Evolutionary conservation across 2,329 filamentous ascomycete species (phyloP).

Genomic region (Sodiomyces alkalinus): DNA sequence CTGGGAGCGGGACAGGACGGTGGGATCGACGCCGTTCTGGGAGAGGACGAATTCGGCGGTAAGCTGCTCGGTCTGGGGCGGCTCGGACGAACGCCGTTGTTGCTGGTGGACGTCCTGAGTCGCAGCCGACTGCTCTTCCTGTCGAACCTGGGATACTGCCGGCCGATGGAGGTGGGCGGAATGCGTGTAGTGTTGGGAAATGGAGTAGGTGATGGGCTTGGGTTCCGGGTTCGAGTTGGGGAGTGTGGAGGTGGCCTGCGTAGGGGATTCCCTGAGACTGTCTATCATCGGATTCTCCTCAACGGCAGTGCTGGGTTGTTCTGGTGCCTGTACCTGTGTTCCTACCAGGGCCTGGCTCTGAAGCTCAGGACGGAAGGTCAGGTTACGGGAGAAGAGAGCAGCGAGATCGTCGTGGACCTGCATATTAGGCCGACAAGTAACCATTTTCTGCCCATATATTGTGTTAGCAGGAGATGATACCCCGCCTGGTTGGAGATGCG

Average conservation of each 20-base stretch:
- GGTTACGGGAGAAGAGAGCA: constrained; percentile 61
- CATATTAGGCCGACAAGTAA: constrained; percentile 27
- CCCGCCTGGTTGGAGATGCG: too few relatives aligned
- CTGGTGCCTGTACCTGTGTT: constrained; percentile 8
- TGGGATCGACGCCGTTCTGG: constrained; percentile 54
- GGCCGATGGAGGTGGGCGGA: constrained; percentile 48
- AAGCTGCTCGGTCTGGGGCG: constrained; percentile 29
- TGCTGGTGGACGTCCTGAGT: constrained; percentile 14
- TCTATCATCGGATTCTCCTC: too few relatives aligned
- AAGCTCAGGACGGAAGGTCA: constrained; percentile 42
- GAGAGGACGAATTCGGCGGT: constrained; percentile 43
- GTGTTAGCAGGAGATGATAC: too few relatives aligned
- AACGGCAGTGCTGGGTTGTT: constrained; percentile 1
- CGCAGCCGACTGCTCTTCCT: constrained; percentile 13
- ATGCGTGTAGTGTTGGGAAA: constrained; percentile 74
- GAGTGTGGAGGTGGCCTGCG: constrained; percentile 10
- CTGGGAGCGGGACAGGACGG: constrained; percentile 56
- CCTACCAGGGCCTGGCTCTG: constrained; percentile 11
- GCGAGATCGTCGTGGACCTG: constrained; percentile 70
- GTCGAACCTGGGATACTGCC: constrained; percentile 8
- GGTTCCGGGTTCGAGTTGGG: constrained; percentile 11
- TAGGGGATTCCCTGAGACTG: constrained; percentile 15
- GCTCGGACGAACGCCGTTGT: constrained; percentile 34
- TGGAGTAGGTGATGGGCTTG: constrained; percentile 49
- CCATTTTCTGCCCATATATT: too few relatives aligned